A percentile compares a stretch with the other conserved stretches of the same genome.
Evolutionary conservation across 225 moss, liverwort and hornwort species (phyloP).

Genomic region (Lunularia cruciata): DNA sequence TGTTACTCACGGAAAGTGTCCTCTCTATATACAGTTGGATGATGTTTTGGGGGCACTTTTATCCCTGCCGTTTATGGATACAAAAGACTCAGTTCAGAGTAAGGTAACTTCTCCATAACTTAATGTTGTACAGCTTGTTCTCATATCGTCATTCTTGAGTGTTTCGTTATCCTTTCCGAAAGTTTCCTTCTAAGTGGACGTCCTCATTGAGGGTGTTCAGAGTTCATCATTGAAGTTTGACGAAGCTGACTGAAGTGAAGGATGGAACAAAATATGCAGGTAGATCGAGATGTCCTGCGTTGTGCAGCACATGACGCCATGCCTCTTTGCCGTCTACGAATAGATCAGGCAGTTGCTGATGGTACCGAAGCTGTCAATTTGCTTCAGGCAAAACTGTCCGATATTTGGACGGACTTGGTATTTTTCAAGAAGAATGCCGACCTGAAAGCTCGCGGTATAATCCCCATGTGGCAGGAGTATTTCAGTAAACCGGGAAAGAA

Average conservation of each 20-base stretch:
- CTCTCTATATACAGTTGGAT: slow-evolving; percentile 38
- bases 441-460: slow-evolving; percentile 20
- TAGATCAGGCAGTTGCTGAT: slow-evolving; percentile 30
- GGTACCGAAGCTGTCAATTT: slow-evolving; percentile 25
- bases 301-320: slow-evolving; percentile 39
- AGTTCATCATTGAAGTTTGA: not conserved
- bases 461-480: slow-evolving; percentile 13
- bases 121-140: not conserved
- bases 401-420: slow-evolving; percentile 31
- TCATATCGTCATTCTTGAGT: not conserved
- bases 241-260: not conserved
- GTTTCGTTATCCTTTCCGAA: not conserved
- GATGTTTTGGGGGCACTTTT: slow-evolving; percentile 47
- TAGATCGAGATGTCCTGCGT: slow-evolving; percentile 41
- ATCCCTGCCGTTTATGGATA: slow-evolving; percentile 55
- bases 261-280: slow-evolving; percentile 26
- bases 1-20: too few relatives aligned
- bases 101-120: slow-evolving; percentile 32
- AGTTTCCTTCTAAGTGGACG: not conserved
- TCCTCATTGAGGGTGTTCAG: not conserved
- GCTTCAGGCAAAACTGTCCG: slow-evolving; percentile 29
- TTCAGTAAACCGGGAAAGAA: not conserved
- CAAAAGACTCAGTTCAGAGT: slow-evolving; percentile 44
- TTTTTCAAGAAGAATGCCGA: slow-evolving; percentile 26
- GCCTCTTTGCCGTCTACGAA: slow-evolving; percentile 38